Percentiles rank a stretch among this genome's conserved stretches.
Evolutionary conservation across 2,329 filamentous ascomycete species (phyloP).

Genomic region (Nemania diffusa): DNA sequence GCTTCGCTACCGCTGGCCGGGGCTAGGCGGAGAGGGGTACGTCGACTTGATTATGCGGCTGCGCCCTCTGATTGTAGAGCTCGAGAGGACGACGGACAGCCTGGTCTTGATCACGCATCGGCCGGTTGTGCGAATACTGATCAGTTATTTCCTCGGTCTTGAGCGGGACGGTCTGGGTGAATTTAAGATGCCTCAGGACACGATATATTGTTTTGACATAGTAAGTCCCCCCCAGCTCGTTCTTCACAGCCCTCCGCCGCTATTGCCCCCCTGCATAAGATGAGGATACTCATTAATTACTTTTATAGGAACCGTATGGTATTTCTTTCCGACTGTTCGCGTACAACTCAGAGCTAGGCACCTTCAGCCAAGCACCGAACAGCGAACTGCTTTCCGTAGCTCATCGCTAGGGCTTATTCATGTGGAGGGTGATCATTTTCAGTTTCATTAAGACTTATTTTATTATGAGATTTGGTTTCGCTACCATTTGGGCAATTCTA

Average conservation of each 20-base stretch:
- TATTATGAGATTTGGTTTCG: background rate
- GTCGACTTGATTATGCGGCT: conserved; percentile 29
- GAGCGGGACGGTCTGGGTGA: conserved; percentile 24
- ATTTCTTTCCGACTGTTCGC: conserved; percentile 23
- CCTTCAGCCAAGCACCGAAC: conserved; percentile 23
- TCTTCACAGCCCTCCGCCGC: background rate
- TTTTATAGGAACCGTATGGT: conserved; percentile 29
- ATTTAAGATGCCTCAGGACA: conserved; percentile 25
- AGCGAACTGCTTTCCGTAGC: conserved; percentile 26
- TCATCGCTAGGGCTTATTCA: background rate
- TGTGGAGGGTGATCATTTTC: too few species aligned
- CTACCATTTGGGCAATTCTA: background rate
- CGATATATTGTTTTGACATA: conserved; percentile 32
- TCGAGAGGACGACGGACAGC: conserved; percentile 30
- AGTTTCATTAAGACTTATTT: background rate
- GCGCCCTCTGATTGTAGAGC: conserved; percentile 32
- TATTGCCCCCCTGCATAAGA: background rate
- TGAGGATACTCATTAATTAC: background rate
- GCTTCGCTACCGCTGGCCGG: conserved; percentile 33
- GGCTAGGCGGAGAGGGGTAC: conserved; percentile 32
- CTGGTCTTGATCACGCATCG: conserved; percentile 31
- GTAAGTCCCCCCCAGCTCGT: conserved; percentile 8
- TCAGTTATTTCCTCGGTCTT: conserved; percentile 33
- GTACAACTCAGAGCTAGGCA: conserved; percentile 20
- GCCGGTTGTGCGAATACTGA: conserved; percentile 25